Evolutionary conservation across 176 grass and related monocot species (phyloP), one percentile per base, ranked within the genome.

Genomic region (Cymbopogon citratus): DNA sequence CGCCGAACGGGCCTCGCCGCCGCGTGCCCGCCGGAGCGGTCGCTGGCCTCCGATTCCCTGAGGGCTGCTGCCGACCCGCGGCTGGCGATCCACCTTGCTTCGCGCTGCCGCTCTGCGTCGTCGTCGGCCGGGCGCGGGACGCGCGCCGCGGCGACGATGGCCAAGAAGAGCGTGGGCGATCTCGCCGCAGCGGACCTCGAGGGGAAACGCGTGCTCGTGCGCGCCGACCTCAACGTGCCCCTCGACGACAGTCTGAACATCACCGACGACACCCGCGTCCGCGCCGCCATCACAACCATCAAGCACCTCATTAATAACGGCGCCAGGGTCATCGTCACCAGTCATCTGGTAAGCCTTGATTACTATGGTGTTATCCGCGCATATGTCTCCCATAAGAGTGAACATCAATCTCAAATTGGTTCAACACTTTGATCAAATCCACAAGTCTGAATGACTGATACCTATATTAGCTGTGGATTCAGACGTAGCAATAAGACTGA

Each of bases 151-250:
- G 85, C 77, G 44, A 40, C 78, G n/a, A 75, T 46, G 85, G 71
- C 85, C 21, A 87, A 87, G 78, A 87, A 75, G 86, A 87, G 86
- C 86, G 74, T 87, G 3, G 74, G 86, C 6, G 80, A 78, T 25
- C 86, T 87, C 29, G 36, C 54, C 14, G 80, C 66, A 1, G 74
- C 74, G 9, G 79, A 87, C 7, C 80, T 87, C 31, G 75, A 79
- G 29, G 86, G 80, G 86, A 83, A 78, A 68, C 74, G 74, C 31
- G 80, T 78, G 16, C 69, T 83, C 80, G 33, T 87, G 66, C 52
- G 86, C 24, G 66, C 64, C 18, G 86, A 83, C 48, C 74, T 87
- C 73, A 83, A 87, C 74, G 86, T 87, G 56, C 86, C 86, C 21
- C 80, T 87, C 24, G 86, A 87, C 12, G 80, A 78, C 66, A 57